Evolutionary conservation across 495 filamentous ascomycete genomes (phyloP), one percentile per base, ranked within the genome.

Genomic region (Talaromyces borbonicus): DNA sequence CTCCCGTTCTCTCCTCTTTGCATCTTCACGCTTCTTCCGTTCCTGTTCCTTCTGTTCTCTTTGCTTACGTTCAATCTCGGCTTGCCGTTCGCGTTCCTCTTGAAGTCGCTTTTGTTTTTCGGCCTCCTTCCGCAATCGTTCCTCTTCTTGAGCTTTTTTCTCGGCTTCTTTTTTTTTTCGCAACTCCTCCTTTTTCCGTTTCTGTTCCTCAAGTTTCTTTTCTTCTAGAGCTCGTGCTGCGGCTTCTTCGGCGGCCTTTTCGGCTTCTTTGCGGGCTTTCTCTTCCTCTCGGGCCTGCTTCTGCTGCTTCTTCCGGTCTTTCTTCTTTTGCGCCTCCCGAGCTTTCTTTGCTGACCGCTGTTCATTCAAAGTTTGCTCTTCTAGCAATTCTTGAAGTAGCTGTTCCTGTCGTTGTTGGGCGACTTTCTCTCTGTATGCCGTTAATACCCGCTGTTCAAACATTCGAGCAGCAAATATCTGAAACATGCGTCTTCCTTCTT

Each of bases 401-500:
- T 89, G 90, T 52, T 84, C 73, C 60, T 95, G 89, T 12, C 90
- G 85, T 61, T 99, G 90, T 51, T 81, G 78, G 12, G 92, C 86
- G 8, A 97, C 89, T 59, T 95, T 96, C 64, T 99, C 90, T 55
- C 86, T 80, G 59, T 99, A 99, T 31, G 92, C 92, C n/a, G 83
- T 89, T 46, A 99, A 75, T 8, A 99, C 92, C 52, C 92, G 74
- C 61, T 97, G 93, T 63, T 99, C 92, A 59, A 99, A 99, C 92
- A 99, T 99, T 51, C 92, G 78, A 30, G 92, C 92, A 43, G 92
- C 92, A 63, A 99, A 98, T 60, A 99, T 99, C 61, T 99, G 92
- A 60, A 99, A 99, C 92, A 99, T 99, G 49, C 92, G 75, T 40
- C 93, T 78, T 39, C 92, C 92, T 68, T 98, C 92, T 58, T 99